Conservation (phyloP, 176 grass and related monocot species). For the Carex scoparia region DNA sequence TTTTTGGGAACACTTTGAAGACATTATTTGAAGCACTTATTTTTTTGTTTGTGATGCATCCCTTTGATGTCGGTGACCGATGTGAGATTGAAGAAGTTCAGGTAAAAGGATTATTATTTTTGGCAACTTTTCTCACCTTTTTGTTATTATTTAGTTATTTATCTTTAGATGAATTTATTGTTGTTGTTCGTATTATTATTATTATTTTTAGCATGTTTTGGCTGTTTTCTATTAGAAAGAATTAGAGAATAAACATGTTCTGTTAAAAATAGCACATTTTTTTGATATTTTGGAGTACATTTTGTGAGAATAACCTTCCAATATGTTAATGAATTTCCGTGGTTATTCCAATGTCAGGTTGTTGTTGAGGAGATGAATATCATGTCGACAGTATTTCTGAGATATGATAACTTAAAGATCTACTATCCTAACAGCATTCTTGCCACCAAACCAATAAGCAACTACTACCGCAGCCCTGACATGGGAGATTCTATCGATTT, state of each 20-base stretch:
- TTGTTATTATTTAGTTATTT: not conserved
- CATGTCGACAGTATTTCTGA: conserved; percentile 77
- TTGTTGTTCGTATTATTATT: not conserved
- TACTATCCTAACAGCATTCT: conserved; percentile 81
- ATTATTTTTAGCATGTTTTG: not conserved
- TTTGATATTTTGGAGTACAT: not conserved
- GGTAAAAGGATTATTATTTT: conserved; percentile 26
- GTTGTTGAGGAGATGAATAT: conserved; percentile 99
- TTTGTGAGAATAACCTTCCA: not conserved
- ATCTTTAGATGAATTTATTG: not conserved
- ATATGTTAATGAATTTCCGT: too few relatives aligned
- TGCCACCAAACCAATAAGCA: conserved; percentile 59
- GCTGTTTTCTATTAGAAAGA: not conserved
- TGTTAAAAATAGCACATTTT: too few relatives aligned
- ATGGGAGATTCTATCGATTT: conserved; percentile 93
- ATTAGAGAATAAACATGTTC: not conserved
- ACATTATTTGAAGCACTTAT: too few relatives aligned
- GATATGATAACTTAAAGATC: conserved; percentile 91
- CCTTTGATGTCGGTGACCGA: too few relatives aligned
- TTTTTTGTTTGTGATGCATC: too few relatives aligned
- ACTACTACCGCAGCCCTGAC: conserved; percentile 88
- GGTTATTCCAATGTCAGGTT: conserved; percentile 39
- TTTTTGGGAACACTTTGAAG: too few relatives aligned
- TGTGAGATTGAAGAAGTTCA: conserved; percentile 29
- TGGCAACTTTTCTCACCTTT: not conserved